Base-by-base conservation (phyloP, 1,284 basidiomycete species). In the Trametes versicolor region DNA sequence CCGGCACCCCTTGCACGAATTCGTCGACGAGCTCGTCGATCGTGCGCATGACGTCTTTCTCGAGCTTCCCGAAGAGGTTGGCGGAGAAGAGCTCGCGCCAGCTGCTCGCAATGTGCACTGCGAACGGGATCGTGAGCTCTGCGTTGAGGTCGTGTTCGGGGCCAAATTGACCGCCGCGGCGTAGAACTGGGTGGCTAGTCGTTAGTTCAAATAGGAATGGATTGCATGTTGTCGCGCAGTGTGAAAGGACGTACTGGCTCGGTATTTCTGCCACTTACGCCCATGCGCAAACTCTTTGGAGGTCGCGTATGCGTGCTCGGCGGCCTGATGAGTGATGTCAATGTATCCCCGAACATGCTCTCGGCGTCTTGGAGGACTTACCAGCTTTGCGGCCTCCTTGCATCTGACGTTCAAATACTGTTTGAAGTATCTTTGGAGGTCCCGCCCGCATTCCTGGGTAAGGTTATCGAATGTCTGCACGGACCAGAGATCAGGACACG, bases 21-120 rank as follows among this genome's bases (percentile, higher is more conserved):
- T 41, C 8, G 1, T 77, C 76, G 68, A 86, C 83, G 36, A 88
- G 76, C 34, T 87, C 85, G 61, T 79, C 70, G 25, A 87, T 70
- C 8, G 6, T 4, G 12, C 4, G 12, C 8, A 17, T 17, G 8
- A 17, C 39, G 39, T 17, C 8, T 4, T 41, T 9, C 15, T 41
- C 39, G 2, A 88, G 75, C 41, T 78, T 74, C 58, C 75, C 77
- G 69, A 88, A 87, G 19, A 88, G 74, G 68, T 89, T 84, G 0
- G 81, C 79, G 71, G 88, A 85, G 68, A 89, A 89, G 15, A 88
- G 78, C 69, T 84, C 80, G 19, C 82, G 79, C 87, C 87, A 89
- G 3, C 83, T 82, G 59, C 80, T 78, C 1, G 87, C 87, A 58
- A 90, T 88, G 63, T 83, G 83, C 43, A 79, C 80, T 0, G 85